These are phyloP conservation scores for Linum trigynum DNA, from an alignment of 345 rosid genomes.

Conservation along the genomic window DNA sequence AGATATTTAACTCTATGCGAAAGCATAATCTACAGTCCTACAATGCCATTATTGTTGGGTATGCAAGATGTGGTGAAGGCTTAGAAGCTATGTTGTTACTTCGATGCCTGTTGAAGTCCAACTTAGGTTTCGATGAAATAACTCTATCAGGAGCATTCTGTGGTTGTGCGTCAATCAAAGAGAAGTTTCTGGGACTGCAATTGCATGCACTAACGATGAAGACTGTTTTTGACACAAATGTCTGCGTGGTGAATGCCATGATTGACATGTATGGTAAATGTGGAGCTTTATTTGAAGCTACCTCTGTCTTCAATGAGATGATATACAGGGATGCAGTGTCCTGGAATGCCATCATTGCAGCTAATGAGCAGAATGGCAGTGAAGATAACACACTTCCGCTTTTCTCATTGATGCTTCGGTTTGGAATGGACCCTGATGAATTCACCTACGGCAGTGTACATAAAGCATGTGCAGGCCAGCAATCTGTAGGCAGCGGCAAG, in stretches of 20 bases:
- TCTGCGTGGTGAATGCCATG: slow-evolving; percentile 73
- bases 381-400: slow-evolving; percentile 44
- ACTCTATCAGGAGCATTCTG: slow-evolving; percentile 79
- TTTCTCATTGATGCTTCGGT: slow-evolving; percentile 59
- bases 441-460: slow-evolving; percentile 87
- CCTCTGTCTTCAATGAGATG: slow-evolving; percentile 58
- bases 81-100: slow-evolving; percentile 53
- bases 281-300: slow-evolving; percentile 60
- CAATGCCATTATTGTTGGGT: slow-evolving; percentile 81
- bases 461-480: slow-evolving; percentile 66
- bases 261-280: slow-evolving; percentile 94
- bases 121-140: slow-evolving; percentile 64
- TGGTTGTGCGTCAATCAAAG: slow-evolving; percentile 64
- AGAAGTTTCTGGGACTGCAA: slow-evolving; percentile 62
- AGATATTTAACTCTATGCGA: slow-evolving; percentile 53
- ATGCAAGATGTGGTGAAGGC: slow-evolving; percentile 44
- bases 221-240: slow-evolving; percentile 32
- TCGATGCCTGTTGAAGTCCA: slow-evolving; percentile 39
- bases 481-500: slow-evolving; percentile 48
- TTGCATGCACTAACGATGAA: slow-evolving; percentile 55
- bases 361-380: slow-evolving; percentile 65
- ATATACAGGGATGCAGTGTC: slow-evolving; percentile 64
- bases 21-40: slow-evolving; percentile 55
- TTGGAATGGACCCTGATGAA: slow-evolving; percentile 67
- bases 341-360: slow-evolving; percentile 90